Percentiles rank a stretch among this genome's conserved stretches.
These are phyloP conservation scores for Xanthoconium stramineum DNA, from an alignment of 768 basidiomycete species.

Conservation along the genomic window DNA sequence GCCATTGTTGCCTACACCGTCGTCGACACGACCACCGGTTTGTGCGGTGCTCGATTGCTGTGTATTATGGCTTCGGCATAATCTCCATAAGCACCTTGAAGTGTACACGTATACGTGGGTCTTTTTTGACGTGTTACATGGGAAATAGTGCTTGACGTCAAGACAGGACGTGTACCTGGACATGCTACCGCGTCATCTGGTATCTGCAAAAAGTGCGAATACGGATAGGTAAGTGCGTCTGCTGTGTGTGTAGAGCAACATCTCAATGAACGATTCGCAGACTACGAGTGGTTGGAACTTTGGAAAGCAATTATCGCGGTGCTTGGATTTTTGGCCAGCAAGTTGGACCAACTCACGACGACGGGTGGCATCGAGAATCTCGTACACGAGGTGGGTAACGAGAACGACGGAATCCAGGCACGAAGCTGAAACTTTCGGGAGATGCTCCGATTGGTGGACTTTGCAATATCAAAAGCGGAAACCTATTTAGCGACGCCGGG, in stretches of 20 bases:
- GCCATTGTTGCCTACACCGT: constrained; percentile 46
- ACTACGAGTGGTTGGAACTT: constrained; percentile 63
- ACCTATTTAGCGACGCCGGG: constrained; percentile 50
- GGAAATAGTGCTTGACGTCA: neutral
- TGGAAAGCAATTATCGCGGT: constrained; percentile 58
- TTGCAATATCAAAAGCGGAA: constrained; percentile 52
- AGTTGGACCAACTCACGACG: constrained; percentile 49
- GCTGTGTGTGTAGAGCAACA: neutral
- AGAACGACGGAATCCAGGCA: neutral
- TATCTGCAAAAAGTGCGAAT: constrained; percentile 50
- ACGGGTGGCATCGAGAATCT: constrained; percentile 53
- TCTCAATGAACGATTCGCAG: constrained; percentile 31
- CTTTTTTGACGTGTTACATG: neutral
- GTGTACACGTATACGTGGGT: constrained; percentile 55
- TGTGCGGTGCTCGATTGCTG: constrained; percentile 67
- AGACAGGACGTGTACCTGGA: constrained; percentile 52
- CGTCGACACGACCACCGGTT: constrained; percentile 42
- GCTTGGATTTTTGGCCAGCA: constrained; percentile 54
- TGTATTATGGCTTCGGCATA: constrained; percentile 67
- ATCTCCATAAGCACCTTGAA: constrained; percentile 61
- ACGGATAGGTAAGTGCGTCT: constrained; percentile 49
- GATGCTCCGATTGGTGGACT: constrained; percentile 54
- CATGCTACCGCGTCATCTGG: constrained; percentile 55
- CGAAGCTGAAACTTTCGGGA: constrained; percentile 17
- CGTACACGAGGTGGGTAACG: constrained; percentile 46